These are phyloP conservation scores for Colletotrichum endophyticum DNA, from an alignment of 2,329 filamentous ascomycete genomes.

Conservation along the genomic window DNA sequence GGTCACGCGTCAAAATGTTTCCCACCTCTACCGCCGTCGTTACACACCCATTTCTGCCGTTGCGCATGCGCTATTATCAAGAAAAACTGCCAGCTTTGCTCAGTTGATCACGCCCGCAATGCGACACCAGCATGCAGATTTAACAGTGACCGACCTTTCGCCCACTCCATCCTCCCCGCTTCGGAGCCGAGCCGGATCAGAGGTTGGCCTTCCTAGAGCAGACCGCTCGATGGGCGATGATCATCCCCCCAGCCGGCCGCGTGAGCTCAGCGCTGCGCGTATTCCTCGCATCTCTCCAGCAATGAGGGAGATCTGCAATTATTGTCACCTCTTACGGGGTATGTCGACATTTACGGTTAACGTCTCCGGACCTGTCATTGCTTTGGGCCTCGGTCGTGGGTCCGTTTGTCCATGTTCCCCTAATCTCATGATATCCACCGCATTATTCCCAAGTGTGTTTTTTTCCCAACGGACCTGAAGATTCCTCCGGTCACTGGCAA, in stretches of 20 bases:
- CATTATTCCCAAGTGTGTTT: background rate
- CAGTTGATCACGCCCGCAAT: background rate
- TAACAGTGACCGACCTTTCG: background rate
- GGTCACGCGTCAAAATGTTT: background rate
- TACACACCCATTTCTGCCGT: background rate
- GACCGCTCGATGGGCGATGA: background rate
- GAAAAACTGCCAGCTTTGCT: background rate
- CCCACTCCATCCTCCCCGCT: background rate
- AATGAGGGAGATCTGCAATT: background rate
- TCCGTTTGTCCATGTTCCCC: background rate
- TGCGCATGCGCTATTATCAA: slow-evolving; percentile 3
- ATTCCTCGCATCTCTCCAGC: background rate
- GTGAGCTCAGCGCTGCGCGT: background rate
- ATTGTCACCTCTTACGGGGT: background rate
- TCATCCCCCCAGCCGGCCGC: background rate
- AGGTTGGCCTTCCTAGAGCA: background rate
- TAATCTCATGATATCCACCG: slow-evolving; percentile 8
- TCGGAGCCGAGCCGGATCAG: slow-evolving; percentile 12
- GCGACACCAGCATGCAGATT: background rate
- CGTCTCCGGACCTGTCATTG: background rate
- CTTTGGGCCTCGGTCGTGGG: background rate
- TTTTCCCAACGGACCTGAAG: background rate
- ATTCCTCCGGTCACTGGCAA: background rate
- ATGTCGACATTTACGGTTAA: slow-evolving; percentile 9
- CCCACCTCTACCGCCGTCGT: background rate